A percentile compares a stretch with the other conserved stretches of the same genome.
Evolutionary conservation across 2,329 filamentous ascomycete genomes (phyloP).

Genomic region (Teratosphaeria epicoccoides): DNA sequence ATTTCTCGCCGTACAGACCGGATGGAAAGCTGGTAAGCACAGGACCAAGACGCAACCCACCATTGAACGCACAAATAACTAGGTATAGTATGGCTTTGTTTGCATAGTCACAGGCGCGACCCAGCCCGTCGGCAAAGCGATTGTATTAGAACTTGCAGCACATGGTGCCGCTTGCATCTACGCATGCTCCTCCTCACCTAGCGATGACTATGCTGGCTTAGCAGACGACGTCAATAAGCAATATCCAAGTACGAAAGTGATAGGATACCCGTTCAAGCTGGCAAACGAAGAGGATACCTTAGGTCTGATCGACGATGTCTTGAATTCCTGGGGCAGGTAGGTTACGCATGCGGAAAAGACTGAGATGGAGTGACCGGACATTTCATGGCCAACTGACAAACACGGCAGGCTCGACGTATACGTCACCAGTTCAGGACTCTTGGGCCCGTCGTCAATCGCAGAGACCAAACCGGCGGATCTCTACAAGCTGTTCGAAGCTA

Average conservation of each 20-base stretch:
- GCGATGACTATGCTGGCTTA: constrained; percentile 33
- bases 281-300: constrained; percentile 51
- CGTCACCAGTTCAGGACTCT: constrained; percentile 47
- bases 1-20: constrained; percentile 47
- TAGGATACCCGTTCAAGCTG: constrained; percentile 50
- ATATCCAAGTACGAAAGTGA: constrained; percentile 48
- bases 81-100: constrained; percentile 48
- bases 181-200: constrained; percentile 40
- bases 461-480: constrained; percentile 47
- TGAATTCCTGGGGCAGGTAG: constrained; percentile 46
- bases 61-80: neutral
- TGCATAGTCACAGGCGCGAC: constrained; percentile 54
- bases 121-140: constrained; percentile 50
- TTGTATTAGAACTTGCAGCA: constrained; percentile 50
- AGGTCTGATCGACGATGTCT: constrained; percentile 50
- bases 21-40: constrained; percentile 46
- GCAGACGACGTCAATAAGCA: constrained; percentile 33
- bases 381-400: neutral
- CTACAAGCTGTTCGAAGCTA: constrained; percentile 49
- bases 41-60: neutral
- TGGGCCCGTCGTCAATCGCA: constrained; percentile 47
- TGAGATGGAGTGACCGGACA: neutral
- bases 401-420: constrained; percentile 45
- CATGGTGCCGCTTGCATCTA: constrained; percentile 57
- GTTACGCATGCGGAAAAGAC: neutral